Conservation (phyloP, 352 stramenopile genomes). For the Pythium rishiriense region DNA sequence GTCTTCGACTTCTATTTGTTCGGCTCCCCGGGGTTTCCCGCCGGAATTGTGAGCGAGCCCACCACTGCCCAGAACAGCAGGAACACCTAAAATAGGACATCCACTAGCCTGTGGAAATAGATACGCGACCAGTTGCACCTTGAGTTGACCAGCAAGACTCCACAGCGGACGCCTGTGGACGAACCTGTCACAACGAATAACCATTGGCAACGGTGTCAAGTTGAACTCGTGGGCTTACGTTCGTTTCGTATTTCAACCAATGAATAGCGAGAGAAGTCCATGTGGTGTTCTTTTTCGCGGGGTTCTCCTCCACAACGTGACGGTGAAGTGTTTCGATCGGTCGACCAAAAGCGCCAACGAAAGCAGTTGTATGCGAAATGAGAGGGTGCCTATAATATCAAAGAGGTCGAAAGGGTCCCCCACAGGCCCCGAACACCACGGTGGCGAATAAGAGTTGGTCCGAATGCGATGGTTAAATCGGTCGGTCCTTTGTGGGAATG, state of each 20-base stretch:
- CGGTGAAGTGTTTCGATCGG: slow-evolving; percentile 6
- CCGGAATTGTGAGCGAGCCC: not conserved
- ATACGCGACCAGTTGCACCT: not conserved
- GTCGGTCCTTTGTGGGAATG: no score
- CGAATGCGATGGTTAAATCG: no score
- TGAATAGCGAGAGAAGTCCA: not conserved
- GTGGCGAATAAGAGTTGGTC: no score
- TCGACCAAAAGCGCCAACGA: not conserved
- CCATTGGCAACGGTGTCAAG: not conserved
- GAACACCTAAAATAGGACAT: not conserved
- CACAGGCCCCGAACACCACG: no score
- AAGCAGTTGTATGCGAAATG: not conserved
- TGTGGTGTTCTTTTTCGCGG: slow-evolving; percentile 23
- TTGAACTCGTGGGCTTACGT: slow-evolving; percentile 14
- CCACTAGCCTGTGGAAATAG: slow-evolving; percentile 1
- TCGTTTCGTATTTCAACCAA: slow-evolving; percentile 12
- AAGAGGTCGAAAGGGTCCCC: no score
- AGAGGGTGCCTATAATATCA: not conserved
- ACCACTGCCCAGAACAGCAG: not conserved
- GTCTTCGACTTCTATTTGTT: not conserved
- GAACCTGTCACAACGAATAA: slow-evolving; percentile 13
- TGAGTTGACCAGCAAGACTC: slow-evolving; percentile 14
- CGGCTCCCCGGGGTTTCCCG: slow-evolving; percentile 2
- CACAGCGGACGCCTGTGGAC: slow-evolving; percentile 6
- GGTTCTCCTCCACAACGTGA: slow-evolving; percentile 7